Percentiles rank a stretch among this genome's conserved stretches.
Evolutionary conservation across 306 rosid genomes (phyloP).

Genomic region (Vigna angularis): DNA sequence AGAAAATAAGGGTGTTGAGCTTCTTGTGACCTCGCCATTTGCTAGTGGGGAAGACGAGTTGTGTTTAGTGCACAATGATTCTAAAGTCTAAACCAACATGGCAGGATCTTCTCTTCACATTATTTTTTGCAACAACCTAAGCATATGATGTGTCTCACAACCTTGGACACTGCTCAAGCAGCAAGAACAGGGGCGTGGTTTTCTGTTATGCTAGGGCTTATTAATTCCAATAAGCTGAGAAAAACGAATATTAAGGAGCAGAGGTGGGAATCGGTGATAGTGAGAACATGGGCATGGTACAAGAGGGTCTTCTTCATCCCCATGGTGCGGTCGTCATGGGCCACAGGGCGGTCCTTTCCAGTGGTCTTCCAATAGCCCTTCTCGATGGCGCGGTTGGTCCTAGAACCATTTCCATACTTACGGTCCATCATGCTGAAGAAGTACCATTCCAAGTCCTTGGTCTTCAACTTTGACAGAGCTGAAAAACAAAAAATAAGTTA

Average conservation of each 20-base stretch:
- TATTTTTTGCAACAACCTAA: not conserved
- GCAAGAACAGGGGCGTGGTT: constrained; percentile 20
- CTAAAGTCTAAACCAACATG: constrained; percentile 47
- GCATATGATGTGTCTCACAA: not conserved
- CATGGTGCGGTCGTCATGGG: constrained; percentile 44
- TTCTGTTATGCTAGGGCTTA: not conserved
- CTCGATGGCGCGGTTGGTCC: constrained; percentile 89
- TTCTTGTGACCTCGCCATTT: constrained; percentile 50
- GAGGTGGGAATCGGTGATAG: not conserved
- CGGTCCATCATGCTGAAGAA: constrained; percentile 79
- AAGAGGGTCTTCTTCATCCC: constrained; percentile 98
- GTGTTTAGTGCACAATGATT: constrained; percentile 48
- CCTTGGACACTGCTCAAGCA: not conserved
- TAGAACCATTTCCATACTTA: constrained; percentile 81
- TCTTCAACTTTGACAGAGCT: constrained; percentile 78
- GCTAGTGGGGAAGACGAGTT: constrained; percentile 47
- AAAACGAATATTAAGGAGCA: not conserved
- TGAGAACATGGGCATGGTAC: constrained; percentile 48
- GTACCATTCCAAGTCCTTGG: constrained; percentile 90
- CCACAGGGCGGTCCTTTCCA: constrained; percentile 76
- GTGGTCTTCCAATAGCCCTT: constrained; percentile 97
- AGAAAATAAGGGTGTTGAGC: constrained; percentile 57
- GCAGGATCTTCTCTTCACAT: not conserved
- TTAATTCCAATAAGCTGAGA: not conserved
- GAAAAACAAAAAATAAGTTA: not conserved